Conservation (phyloP, 495 filamentous ascomycete genomes). For the Eremomyces bilateralis region DNA sequence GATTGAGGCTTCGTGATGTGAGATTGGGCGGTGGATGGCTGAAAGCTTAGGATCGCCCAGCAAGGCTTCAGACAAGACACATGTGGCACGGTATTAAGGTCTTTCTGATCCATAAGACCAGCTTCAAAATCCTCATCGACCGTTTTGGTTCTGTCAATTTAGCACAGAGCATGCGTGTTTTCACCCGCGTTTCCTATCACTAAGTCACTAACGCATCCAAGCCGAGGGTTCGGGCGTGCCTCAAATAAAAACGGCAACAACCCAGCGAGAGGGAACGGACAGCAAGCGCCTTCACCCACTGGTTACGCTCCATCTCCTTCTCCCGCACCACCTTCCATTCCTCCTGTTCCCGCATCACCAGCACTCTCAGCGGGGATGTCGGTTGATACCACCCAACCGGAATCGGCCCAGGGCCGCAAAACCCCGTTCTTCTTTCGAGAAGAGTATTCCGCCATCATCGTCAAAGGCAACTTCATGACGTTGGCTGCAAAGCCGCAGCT, state of each 20-base stretch:
- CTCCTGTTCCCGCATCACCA: slow-evolving; percentile 15
- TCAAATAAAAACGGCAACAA: slow-evolving; percentile 11
- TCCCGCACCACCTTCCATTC: slow-evolving; percentile 8
- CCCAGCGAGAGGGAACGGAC: slow-evolving; percentile 15
- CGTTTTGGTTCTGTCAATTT: no score
- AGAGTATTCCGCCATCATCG: slow-evolving; percentile 63
- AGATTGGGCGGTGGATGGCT: no score
- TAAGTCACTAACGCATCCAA: slow-evolving; percentile 9
- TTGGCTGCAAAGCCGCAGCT: slow-evolving; percentile 72
- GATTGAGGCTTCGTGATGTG: no score
- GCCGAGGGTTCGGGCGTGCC: slow-evolving; percentile 13
- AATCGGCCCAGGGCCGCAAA: slow-evolving; percentile 19
- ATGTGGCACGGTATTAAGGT: no score
- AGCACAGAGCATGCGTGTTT: no score
- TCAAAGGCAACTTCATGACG: slow-evolving; percentile 93
- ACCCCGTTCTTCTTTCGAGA: slow-evolving; percentile 55
- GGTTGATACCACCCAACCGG: slow-evolving; percentile 8
- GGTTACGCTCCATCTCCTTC: slow-evolving; percentile 7
- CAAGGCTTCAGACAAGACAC: no score
- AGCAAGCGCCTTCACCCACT: slow-evolving; percentile 14
- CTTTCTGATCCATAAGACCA: no score
- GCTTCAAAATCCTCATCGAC: no score
- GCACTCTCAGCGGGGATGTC: slow-evolving; percentile 13
- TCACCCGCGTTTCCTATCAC: no score
- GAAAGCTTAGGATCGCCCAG: no score